phyloP scores from a whole-genome alignment of 345 rosid species.

The Pelargonium nanum region DNA sequence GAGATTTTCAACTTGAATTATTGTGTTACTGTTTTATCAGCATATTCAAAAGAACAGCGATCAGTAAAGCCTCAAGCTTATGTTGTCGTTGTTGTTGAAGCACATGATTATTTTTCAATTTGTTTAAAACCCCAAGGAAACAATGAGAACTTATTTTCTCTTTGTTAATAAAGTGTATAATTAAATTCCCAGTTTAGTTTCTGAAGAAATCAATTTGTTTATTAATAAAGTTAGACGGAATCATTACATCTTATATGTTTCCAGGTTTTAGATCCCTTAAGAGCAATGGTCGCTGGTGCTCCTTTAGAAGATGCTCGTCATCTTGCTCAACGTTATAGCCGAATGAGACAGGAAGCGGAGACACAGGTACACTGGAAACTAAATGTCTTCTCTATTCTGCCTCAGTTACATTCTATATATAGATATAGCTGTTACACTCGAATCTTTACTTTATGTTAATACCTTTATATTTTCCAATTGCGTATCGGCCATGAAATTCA shows the following conservation, averaged over 20 bases:
- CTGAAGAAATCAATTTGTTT: neutral
- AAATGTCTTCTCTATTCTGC: constrained; percentile 1
- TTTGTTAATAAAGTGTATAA: too few species aligned
- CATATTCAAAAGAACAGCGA: neutral
- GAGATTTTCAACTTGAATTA: neutral
- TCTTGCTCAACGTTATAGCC: constrained; percentile 95
- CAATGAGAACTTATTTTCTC: too few species aligned
- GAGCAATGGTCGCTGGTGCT: constrained; percentile 69
- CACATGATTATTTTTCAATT: too few species aligned
- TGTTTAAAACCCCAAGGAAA: too few species aligned
- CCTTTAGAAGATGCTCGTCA: constrained; percentile 93
- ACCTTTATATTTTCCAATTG: constrained; percentile 21
- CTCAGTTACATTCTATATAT: constrained; percentile 3
- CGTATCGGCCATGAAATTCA: constrained; percentile 22
- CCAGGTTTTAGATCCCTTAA: constrained; percentile 82
- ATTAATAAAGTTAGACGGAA: too few species aligned
- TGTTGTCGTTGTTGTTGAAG: too few species aligned
- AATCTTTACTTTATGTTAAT: neutral
- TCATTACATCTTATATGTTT: neutral
- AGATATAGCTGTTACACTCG: neutral
- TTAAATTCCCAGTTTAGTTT: neutral
- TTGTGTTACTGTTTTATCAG: neutral
- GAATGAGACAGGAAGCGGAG: constrained; percentile 99
- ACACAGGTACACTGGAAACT: constrained; percentile 43
- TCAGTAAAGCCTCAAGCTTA: too few species aligned